These are phyloP conservation scores for Striga hermonthica DNA, from an alignment of 305 asterid genomes.

Conservation along the genomic window DNA sequence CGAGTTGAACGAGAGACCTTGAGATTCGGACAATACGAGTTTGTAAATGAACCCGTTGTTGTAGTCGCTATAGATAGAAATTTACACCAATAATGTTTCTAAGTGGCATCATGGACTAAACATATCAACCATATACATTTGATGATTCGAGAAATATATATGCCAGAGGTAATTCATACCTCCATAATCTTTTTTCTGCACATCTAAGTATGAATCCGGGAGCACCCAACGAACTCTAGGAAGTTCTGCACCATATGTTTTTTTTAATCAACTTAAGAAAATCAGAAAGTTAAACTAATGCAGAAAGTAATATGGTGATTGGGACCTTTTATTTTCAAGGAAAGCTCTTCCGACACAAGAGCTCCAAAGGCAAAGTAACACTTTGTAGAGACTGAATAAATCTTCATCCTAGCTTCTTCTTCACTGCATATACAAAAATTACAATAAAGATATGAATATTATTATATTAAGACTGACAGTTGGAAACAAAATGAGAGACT, in stretches of 20 bases:
- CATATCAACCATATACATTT: background rate
- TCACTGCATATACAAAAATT: slow-evolving; percentile 47
- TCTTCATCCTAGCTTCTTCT: slow-evolving; percentile 93
- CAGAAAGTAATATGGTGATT: background rate
- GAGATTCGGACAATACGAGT: background rate
- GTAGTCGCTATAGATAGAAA: background rate
- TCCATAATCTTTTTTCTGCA: slow-evolving; percentile 88
- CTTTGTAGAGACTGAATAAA: slow-evolving; percentile 84
- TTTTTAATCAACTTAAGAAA: slow-evolving; percentile 7
- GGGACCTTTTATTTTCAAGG: slow-evolving; percentile 40
- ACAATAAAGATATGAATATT: too few species aligned
- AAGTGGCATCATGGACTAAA: background rate
- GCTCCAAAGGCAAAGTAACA: slow-evolving; percentile 97
- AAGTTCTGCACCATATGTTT: slow-evolving; percentile 51
- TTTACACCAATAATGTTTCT: too few species aligned
- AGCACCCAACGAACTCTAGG: slow-evolving; percentile 90
- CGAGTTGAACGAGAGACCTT: slow-evolving; percentile 2
- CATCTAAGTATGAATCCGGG: slow-evolving; percentile 96
- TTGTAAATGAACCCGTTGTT: background rate
- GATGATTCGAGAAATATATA: background rate
- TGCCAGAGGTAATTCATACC: slow-evolving; percentile 42
- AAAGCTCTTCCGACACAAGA: slow-evolving; percentile 77
- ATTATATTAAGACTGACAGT: background rate
- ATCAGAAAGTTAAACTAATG: background rate
- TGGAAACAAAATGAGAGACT: background rate